These are phyloP conservation scores for Fusarium paranaense DNA, from an alignment of 2,329 filamentous ascomycete genomes.

Conservation along the genomic window DNA sequence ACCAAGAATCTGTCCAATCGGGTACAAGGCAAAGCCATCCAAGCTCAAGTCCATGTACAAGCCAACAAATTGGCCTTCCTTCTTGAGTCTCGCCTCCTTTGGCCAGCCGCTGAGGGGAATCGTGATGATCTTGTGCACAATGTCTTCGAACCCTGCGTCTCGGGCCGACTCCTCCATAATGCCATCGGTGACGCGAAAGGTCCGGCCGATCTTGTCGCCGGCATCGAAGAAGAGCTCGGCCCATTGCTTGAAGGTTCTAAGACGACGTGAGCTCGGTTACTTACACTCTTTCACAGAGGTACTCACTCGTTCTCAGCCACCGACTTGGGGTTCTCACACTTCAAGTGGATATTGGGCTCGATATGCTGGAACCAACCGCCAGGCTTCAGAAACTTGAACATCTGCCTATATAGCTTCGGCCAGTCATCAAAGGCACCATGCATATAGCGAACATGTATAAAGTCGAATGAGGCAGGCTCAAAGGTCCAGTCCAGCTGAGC, in stretches of 20 bases:
- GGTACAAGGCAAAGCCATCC: constrained; percentile 19
- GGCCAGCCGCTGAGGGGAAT: constrained; percentile 26
- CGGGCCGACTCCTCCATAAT: constrained; percentile 14
- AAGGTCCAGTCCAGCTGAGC: not conserved
- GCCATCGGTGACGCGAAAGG: constrained; percentile 24
- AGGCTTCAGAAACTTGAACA: constrained; percentile 23
- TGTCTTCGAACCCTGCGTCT: constrained; percentile 16
- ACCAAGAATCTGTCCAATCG: constrained; percentile 15
- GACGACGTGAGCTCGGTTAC: not conserved
- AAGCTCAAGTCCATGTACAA: constrained; percentile 27
- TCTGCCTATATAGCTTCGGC: constrained; percentile 23
- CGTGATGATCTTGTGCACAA: constrained; percentile 6
- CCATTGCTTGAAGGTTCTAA: constrained; percentile 28
- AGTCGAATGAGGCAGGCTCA: constrained; percentile 24
- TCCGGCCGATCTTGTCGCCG: constrained; percentile 21
- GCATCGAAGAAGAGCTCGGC: constrained; percentile 32
- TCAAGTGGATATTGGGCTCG: constrained; percentile 24
- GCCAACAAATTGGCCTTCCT: constrained; percentile 18
- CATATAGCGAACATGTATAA: constrained; percentile 32
- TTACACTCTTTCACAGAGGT: not conserved
- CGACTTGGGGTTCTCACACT: constrained; percentile 17
- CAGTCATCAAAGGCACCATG: constrained; percentile 29
- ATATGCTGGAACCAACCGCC: constrained; percentile 34
- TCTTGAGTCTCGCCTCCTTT: constrained; percentile 23
- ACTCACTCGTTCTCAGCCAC: constrained; percentile 24